Evolutionary conservation across 2,329 filamentous ascomycete genomes (phyloP).

Genomic region (Chaetomiaceae sp.): DNA sequence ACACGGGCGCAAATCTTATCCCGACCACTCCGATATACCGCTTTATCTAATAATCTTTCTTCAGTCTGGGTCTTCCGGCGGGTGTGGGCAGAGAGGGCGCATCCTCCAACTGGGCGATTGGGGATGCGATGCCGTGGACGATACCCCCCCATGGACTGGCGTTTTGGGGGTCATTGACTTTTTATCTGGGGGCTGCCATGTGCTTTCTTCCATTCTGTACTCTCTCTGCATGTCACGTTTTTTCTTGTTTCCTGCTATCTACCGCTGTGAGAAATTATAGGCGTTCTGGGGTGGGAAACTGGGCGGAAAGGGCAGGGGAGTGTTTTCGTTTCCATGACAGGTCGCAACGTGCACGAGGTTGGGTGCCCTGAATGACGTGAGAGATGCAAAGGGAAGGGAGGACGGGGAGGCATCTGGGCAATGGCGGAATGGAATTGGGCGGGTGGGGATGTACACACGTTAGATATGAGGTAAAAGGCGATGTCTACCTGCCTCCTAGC

Average conservation of each 20-base stretch:
- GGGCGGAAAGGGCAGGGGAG: background rate
- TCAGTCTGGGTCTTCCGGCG: background rate
- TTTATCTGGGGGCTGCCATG: no score
- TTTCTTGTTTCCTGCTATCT: slow-evolving; percentile 6
- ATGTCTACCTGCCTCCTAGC: slow-evolving; percentile 4
- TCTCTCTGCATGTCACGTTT: slow-evolving; percentile 15
- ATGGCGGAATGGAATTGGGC: slow-evolving; percentile 9
- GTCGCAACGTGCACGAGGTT: slow-evolving; percentile 18
- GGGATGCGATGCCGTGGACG: slow-evolving; percentile 13
- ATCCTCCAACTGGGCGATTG: slow-evolving; percentile 6
- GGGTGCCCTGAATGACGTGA: slow-evolving; percentile 10
- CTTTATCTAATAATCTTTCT: slow-evolving; percentile 3
- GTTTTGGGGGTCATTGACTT: slow-evolving; percentile 11
- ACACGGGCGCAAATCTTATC: no score
- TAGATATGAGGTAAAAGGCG: slow-evolving; percentile 2
- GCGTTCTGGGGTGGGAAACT: background rate
- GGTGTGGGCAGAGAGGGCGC: slow-evolving; percentile 4
- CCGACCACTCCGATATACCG: background rate
- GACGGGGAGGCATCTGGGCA: slow-evolving; percentile 1
- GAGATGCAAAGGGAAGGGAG: slow-evolving; percentile 9
- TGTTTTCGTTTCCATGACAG: slow-evolving; percentile 2
- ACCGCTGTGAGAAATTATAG: slow-evolving; percentile 9
- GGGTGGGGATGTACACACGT: slow-evolving; percentile 2
- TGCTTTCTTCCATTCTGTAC: slow-evolving; percentile 9
- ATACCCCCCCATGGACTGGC: slow-evolving; percentile 23